Evolutionary conservation across 1,139 yeast genomes (phyloP).

Genomic region (Kurtzmaniella quercitrusa): DNA sequence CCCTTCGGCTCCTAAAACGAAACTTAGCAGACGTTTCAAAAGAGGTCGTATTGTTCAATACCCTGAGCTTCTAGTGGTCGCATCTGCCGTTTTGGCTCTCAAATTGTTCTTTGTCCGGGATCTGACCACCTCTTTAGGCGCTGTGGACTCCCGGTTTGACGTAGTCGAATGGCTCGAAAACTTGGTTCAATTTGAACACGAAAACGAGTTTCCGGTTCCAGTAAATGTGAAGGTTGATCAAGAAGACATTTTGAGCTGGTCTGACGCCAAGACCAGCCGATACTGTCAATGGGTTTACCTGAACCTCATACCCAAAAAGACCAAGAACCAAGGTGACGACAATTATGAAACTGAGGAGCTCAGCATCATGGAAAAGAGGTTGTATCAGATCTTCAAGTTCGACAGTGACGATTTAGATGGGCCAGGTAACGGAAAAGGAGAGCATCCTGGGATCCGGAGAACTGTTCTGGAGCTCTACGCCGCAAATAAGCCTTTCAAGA

Average conservation of each 20-base stretch:
- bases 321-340: conserved; percentile 9
- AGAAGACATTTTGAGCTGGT: conserved; percentile 33
- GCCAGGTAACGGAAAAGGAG: background rate
- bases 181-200: conserved; percentile 16
- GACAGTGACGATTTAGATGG: conserved; percentile 11
- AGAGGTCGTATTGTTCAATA: conserved; percentile 6
- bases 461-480: background rate
- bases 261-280: conserved; percentile 29
- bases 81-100: conserved; percentile 21
- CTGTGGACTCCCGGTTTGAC: conserved; percentile 10
- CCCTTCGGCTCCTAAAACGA: background rate
- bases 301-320: conserved; percentile 24
- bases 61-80: conserved; percentile 29
- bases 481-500: background rate
- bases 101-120: conserved; percentile 24
- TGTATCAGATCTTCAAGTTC: conserved; percentile 30
- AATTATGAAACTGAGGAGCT: conserved; percentile 11
- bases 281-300: conserved; percentile 42
- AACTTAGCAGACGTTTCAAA: background rate
- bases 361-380: conserved; percentile 29
- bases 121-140: too few relatives aligned
- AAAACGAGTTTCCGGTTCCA: conserved; percentile 17
- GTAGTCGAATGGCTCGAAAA: conserved; percentile 19
- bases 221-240: conserved; percentile 15
- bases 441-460: background rate